Conservation (phyloP, 768 basidiomycete species). For the Mycena haematopus region DNA sequence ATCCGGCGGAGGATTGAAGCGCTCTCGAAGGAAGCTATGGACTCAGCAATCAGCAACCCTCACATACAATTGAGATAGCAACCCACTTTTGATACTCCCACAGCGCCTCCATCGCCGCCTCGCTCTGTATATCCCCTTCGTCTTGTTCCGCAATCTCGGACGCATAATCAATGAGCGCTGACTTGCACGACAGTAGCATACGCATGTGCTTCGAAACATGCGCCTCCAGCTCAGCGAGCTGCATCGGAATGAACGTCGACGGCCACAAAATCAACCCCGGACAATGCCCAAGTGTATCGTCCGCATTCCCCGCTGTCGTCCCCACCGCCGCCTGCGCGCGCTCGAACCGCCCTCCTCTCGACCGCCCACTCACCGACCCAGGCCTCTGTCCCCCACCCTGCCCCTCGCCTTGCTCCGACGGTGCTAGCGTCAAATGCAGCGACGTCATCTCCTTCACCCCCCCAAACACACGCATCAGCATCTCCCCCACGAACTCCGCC, state of each 20-base stretch:
- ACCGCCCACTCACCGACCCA: neutral
- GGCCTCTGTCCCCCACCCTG: conserved; percentile 2
- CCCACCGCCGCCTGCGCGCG: neutral
- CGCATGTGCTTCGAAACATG: conserved; percentile 55
- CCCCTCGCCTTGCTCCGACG: conserved; percentile 37
- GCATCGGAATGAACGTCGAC: conserved; percentile 49
- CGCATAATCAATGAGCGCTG: conserved; percentile 49
- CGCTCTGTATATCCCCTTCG: conserved; percentile 33
- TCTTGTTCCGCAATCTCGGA: conserved; percentile 36
- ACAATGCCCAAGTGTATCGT: conserved; percentile 42
- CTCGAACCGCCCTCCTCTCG: neutral
- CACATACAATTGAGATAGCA: neutral
- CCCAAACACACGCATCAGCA: conserved; percentile 56
- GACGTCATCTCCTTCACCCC: conserved; percentile 50
- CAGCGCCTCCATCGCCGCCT: conserved; percentile 38
- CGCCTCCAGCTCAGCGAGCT: conserved; percentile 53
- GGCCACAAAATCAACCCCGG: conserved; percentile 55
- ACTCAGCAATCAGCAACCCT: conserved; percentile 4
- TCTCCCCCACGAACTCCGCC: conserved; percentile 51
- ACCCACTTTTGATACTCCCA: conserved; percentile 49
- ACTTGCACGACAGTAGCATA: conserved; percentile 49
- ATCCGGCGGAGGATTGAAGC: conserved; percentile 33
- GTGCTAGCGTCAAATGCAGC: conserved; percentile 65
- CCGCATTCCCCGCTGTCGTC: neutral
- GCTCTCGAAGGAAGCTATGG: conserved; percentile 33